Conservation (phyloP, 176 grass and related monocot genomes). For the Lolium perenne region DNA sequence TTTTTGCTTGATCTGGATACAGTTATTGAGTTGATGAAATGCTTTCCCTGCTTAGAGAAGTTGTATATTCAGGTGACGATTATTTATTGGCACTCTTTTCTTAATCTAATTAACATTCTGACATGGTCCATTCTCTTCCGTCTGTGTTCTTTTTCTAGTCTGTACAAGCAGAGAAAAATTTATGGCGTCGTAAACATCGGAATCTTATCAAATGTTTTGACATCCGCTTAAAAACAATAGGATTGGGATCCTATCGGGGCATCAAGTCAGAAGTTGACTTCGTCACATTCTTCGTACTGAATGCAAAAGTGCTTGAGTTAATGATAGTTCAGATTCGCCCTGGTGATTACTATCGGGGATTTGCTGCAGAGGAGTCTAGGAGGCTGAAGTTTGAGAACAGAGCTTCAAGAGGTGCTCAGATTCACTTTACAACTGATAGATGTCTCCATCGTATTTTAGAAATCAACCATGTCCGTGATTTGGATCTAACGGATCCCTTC, state of each 20-base stretch:
- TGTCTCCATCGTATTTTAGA: not conserved
- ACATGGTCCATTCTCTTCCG: not conserved
- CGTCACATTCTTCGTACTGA: not conserved
- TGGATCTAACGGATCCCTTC: not conserved
- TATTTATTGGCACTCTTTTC: not conserved
- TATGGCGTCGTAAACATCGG: not conserved
- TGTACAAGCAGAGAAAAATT: not conserved
- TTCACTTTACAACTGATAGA: not conserved
- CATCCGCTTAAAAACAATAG: not conserved
- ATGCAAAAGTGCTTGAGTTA: not conserved
- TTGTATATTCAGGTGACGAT: not conserved
- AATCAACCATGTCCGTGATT: not conserved
- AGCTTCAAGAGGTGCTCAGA: not conserved
- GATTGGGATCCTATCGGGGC: not conserved
- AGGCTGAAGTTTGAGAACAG: not conserved
- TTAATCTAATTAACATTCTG: not conserved
- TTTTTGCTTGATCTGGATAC: not conserved
- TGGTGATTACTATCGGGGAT: not conserved
- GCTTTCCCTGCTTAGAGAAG: not conserved
- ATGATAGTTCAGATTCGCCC: not conserved
- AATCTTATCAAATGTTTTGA: not conserved
- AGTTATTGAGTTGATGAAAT: not conserved
- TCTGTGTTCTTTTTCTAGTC: not conserved
- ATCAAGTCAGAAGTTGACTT: not conserved
- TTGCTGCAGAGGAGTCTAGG: not conserved